Evolutionary conservation across 73 alveolate species (phyloP).

Genomic region (Symbiodinium natans): DNA sequence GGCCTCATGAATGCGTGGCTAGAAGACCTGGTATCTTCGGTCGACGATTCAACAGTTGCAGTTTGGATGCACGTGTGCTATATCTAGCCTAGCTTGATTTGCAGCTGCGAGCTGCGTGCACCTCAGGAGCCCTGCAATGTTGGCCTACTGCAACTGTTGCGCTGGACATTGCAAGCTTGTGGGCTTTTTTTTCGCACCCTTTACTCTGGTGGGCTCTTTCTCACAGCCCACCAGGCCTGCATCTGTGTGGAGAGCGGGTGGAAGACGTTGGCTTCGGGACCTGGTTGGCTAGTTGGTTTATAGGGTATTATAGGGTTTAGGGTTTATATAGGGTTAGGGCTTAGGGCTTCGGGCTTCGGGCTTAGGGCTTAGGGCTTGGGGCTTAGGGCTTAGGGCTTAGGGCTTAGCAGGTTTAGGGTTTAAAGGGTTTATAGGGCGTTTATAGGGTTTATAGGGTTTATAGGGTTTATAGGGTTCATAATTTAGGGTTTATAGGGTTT

Average conservation of each 20-base stretch:
- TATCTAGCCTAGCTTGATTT: too few species aligned
- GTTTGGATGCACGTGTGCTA: background rate
- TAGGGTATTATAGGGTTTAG: background rate
- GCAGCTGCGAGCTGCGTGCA: background rate
- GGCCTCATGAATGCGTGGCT: constrained; percentile 14
- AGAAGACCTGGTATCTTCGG: background rate
- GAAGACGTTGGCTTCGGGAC: background rate
- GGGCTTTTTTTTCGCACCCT: background rate
- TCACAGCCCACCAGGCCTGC: background rate
- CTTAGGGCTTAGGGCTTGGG: too few species aligned
- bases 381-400: too few species aligned
- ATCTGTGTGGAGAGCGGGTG: background rate
- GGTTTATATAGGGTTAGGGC: too few species aligned
- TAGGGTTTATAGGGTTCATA: background rate
- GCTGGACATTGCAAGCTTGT: background rate
- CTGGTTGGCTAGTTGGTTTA: background rate
- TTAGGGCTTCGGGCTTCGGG: too few species aligned
- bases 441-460: background rate
- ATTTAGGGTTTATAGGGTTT: background rate
- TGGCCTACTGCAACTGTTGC: background rate
- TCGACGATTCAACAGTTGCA: background rate
- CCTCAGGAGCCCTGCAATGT: background rate
- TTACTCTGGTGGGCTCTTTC: background rate
- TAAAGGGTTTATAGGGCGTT: too few species aligned
- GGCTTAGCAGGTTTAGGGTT: too few species aligned